Percentiles rank a stretch among this genome's conserved stretches.
phyloP scores from a whole-genome alignment of 2,329 filamentous ascomycete species.

The Penicillium sp. region DNA sequence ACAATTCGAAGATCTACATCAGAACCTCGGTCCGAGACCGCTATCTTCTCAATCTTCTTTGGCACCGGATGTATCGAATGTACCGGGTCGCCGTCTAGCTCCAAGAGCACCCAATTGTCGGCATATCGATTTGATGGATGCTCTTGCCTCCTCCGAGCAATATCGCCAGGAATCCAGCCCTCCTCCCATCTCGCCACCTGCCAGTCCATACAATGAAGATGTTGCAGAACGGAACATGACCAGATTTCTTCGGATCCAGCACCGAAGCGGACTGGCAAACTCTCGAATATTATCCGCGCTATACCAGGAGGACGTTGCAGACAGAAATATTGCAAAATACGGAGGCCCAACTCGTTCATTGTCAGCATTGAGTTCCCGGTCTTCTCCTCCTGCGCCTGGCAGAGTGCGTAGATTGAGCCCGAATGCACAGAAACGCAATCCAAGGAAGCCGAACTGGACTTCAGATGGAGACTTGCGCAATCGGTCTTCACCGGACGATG shows the following conservation, averaged over 20 bases:
- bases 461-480: conserved; percentile 27
- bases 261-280: conserved; percentile 27
- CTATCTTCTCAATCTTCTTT: conserved; percentile 27
- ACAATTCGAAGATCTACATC: conserved; percentile 41
- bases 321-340: conserved; percentile 39
- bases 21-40: conserved; percentile 32
- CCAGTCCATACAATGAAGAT: conserved; percentile 44
- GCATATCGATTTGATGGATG: conserved; percentile 44
- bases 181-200: conserved; percentile 30
- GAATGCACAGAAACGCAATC: conserved; percentile 12
- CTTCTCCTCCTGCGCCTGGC: conserved; percentile 19
- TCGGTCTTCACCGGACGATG: conserved; percentile 7
- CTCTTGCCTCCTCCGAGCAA: conserved; percentile 37
- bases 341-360: conserved; percentile 20
- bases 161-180: conserved; percentile 22
- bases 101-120: conserved; percentile 27
- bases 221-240: conserved; percentile 46
- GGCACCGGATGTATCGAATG: conserved; percentile 25
- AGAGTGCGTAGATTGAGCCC: conserved; percentile 16
- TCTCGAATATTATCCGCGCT: conserved; percentile 36
- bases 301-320: conserved; percentile 45
- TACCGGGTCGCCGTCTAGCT: conserved; percentile 19
- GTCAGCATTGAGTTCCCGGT: conserved; percentile 22
- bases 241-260: conserved; percentile 29
- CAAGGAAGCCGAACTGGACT: conserved; percentile 18